A percentile compares a stretch with the other conserved stretches of the same genome.
Conservation (phyloP, 441 rosid genomes). For the Bocquillonia castaneifolia region DNA sequence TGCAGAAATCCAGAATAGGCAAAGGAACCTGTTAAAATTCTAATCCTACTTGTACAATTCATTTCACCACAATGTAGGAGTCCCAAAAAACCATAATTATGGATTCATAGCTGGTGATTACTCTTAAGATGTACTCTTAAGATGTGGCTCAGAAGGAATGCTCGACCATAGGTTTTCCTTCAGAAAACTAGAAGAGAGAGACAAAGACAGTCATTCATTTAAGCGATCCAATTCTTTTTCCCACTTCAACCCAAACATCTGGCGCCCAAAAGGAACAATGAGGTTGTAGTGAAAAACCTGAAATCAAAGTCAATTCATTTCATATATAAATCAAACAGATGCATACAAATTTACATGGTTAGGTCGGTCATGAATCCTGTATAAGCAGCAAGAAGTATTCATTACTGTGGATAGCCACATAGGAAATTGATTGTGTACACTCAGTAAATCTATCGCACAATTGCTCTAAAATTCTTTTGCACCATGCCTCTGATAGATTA, state of each 20-base stretch:
- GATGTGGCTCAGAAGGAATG: too few species aligned
- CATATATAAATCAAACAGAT: not conserved
- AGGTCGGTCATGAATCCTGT: too few species aligned
- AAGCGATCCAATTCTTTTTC: slow-evolving; percentile 64
- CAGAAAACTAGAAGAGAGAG: not conserved
- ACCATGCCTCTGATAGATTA: not conserved
- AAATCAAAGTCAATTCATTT: slow-evolving; percentile 6
- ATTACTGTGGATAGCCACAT: not conserved
- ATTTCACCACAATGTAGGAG: too few species aligned
- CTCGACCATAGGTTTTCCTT: too few species aligned
- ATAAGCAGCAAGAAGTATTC: not conserved
- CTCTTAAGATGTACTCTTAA: too few species aligned
- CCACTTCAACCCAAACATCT: slow-evolving; percentile 82
- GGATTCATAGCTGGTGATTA: too few species aligned
- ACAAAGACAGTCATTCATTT: slow-evolving; percentile 34
- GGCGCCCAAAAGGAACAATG: slow-evolving; percentile 86
- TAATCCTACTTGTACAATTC: not conserved
- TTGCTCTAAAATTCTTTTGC: too few species aligned
- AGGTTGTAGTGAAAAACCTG: slow-evolving; percentile 81
- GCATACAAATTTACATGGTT: not conserved
- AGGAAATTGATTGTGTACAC: not conserved
- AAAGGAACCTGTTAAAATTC: not conserved
- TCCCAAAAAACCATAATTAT: too few species aligned
- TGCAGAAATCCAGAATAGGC: too few species aligned
- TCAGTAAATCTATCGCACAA: too few species aligned